These are phyloP conservation scores for Salix caprea DNA, from an alignment of 345 rosid species.

Conservation along the genomic window DNA sequence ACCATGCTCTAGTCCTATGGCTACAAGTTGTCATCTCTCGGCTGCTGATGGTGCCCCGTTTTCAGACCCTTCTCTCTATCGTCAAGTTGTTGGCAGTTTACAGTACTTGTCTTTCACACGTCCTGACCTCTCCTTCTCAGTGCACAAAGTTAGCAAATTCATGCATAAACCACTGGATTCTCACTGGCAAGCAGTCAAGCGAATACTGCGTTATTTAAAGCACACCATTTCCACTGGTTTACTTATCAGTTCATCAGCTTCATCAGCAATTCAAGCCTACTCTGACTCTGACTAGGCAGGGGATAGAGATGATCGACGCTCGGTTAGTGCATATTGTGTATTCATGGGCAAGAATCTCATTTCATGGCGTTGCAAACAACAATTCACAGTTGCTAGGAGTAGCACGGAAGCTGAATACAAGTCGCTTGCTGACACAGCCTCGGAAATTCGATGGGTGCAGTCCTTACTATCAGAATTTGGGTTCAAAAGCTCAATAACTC, in stretches of 20 bases:
- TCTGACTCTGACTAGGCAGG: background rate
- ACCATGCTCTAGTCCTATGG: no score
- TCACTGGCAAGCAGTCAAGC: background rate
- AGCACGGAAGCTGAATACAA: background rate
- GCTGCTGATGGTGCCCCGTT: no score
- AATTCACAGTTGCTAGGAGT: background rate
- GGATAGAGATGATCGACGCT: background rate
- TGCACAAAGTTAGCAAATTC: no score
- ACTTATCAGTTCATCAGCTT: no score
- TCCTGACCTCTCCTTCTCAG: no score
- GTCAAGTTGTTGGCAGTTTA: no score
- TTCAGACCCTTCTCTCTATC: no score
- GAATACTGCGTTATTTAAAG: background rate
- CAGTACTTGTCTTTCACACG: no score
- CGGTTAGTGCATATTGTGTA: background rate
- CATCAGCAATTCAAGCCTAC: background rate
- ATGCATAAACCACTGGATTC: no score
- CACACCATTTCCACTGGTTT: background rate
- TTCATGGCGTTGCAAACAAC: background rate
- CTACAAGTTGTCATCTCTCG: no score
- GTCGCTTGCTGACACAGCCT: background rate
- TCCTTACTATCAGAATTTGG: background rate
- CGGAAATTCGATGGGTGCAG: background rate
- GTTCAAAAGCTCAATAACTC: no score
- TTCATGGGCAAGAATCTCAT: background rate